Evolutionary conservation across 768 basidiomycete genomes (phyloP), one percentile per base, ranked within the genome.

Genomic region (Leucosporidium scottii): DNA sequence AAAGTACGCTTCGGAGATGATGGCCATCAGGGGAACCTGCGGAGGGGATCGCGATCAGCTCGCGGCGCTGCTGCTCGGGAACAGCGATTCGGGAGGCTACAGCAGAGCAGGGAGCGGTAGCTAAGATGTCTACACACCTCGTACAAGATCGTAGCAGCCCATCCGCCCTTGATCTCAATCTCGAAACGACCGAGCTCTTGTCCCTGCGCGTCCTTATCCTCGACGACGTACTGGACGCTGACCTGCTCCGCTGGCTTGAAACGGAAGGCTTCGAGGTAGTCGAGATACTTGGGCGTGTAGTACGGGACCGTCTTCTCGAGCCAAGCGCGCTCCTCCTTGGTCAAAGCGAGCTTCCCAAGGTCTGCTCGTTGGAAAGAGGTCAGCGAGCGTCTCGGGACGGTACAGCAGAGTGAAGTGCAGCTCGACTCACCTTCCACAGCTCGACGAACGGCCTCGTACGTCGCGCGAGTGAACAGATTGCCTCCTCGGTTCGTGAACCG

Each of bases 11-110:
- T 99, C 92, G 74, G 90, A 91, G 60, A 99, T 81, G 70, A 86
- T 86, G 20, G 92, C 86, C 91, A 98, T 93, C 60, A 98, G 80
- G 1, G 92, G 93, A 1, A 97, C 91, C 79, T 98, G 93, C 86
- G 39, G 93, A 97, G 30, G 94, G 80, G 64, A 96, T 93, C 6
- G 71, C 73, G 44, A 77, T 76, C 59, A 66, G 73, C 79, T 78
- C 79, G 10, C 39, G 13, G 39, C 8, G 39, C 39, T 44, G 2
- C 39, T 44, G 13, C 39, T 44, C 39, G 39, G 39, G 39, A 44
- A 44, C 8, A 13, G 13, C 13, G 10, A 13, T 44, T 44, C 39
- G 10, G 15, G 8, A 44, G 13, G 39, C 6, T 44, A 44, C 39
- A 15, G 13, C 15, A 44, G 39, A 44, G 39, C 39, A 44, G 39